phyloP scores from a whole-genome alignment of 495 filamentous ascomycete species.

The Lindgomyces ingoldianus region DNA sequence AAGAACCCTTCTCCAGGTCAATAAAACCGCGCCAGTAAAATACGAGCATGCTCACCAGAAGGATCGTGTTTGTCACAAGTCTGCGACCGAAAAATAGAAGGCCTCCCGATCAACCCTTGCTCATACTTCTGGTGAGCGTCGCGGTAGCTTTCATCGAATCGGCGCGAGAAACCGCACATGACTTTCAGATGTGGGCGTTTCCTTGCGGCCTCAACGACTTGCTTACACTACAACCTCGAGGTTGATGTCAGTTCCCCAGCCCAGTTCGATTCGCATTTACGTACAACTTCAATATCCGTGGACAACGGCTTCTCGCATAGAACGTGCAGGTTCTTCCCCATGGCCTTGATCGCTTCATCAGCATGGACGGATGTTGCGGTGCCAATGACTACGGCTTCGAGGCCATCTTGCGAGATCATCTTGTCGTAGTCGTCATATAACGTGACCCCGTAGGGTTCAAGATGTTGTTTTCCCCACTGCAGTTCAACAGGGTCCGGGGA shows the following conservation, averaged over 20 bases:
- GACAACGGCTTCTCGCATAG: conserved; percentile 59
- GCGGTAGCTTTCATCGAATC: conserved; percentile 60
- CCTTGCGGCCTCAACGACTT: conserved; percentile 54
- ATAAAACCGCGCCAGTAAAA: neutral
- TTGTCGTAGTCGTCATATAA: conserved; percentile 57
- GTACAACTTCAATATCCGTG: conserved; percentile 55
- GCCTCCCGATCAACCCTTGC: conserved; percentile 52
- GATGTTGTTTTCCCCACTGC: conserved; percentile 20
- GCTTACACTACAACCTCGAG: conserved; percentile 13
- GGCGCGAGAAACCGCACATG: conserved; percentile 62
- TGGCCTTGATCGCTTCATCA: conserved; percentile 59
- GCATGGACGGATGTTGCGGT: conserved; percentile 59
- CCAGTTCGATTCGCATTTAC: conserved; percentile 33
- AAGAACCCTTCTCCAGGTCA: conserved; percentile 51
- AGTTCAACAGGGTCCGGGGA: conserved; percentile 26
- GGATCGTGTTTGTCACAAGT: conserved; percentile 62
- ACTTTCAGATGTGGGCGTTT: conserved; percentile 57
- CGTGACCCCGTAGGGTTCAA: conserved; percentile 21
- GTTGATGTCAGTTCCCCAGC: conserved; percentile 3
- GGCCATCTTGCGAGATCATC: conserved; percentile 57
- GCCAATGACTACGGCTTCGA: conserved; percentile 57
- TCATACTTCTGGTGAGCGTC: conserved; percentile 53
- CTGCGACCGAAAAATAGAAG: conserved; percentile 57
- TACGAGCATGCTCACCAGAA: neutral
- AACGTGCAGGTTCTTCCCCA: conserved; percentile 55